phyloP scores from a whole-genome alignment of 805 yeast genomes.

The Grigorovia yakushimaensis region DNA sequence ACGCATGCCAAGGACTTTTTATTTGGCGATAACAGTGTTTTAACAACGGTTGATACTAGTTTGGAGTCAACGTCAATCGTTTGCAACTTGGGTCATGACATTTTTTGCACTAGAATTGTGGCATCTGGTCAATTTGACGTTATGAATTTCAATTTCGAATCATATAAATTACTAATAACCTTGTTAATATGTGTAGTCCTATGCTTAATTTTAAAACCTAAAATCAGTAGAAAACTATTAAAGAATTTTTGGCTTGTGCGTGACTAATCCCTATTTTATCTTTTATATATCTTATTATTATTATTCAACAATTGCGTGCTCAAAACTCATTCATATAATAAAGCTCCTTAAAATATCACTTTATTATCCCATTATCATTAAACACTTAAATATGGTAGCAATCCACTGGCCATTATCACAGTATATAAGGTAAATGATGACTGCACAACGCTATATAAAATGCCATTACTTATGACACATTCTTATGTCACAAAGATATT shows the following conservation, averaged over 20 bases:
- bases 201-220: slow-evolving; percentile 44
- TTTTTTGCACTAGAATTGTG: slow-evolving; percentile 65
- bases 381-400: too few species aligned
- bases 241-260: slow-evolving; percentile 42
- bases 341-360: too few species aligned
- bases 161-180: slow-evolving; percentile 50
- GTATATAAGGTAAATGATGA: too few species aligned
- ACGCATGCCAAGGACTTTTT: slow-evolving; percentile 42
- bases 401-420: too few species aligned
- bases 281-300: too few species aligned
- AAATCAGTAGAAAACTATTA: slow-evolving; percentile 45
- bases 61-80: slow-evolving; percentile 76
- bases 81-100: slow-evolving; percentile 56
- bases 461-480: too few species aligned
- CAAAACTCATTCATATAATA: too few species aligned
- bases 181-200: slow-evolving; percentile 41
- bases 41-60: slow-evolving; percentile 48
- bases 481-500: too few species aligned
- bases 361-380: too few species aligned
- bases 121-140: slow-evolving; percentile 83
- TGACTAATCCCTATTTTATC: too few species aligned
- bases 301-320: too few species aligned
- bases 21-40: slow-evolving; percentile 19
- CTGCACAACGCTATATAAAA: too few species aligned
- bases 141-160: slow-evolving; percentile 59